Evolutionary conservation across 495 filamentous ascomycete species (phyloP).

Genomic region (Penicillium riverlandense): DNA sequence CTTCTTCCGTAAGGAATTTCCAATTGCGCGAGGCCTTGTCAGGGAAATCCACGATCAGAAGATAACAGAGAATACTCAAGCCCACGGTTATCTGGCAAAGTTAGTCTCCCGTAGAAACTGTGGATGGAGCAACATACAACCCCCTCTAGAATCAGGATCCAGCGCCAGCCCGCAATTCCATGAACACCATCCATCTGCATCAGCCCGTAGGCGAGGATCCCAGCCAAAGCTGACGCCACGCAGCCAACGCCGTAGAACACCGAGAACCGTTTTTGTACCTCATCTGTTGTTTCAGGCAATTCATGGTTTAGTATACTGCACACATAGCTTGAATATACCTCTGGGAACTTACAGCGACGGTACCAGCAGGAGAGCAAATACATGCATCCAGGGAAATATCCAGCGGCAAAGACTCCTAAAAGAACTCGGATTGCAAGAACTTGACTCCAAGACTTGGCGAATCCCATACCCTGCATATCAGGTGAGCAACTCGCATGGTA

Average conservation of each 20-base stretch:
- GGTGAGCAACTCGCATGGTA: not conserved
- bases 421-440: conserved; percentile 50
- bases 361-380: conserved; percentile 62
- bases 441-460: conserved; percentile 39
- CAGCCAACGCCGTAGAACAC: conserved; percentile 59
- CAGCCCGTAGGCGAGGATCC: conserved; percentile 59
- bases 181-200: conserved; percentile 48
- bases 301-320: not conserved
- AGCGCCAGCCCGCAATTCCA: conserved; percentile 51
- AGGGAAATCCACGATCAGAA: conserved; percentile 53
- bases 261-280: conserved; percentile 57
- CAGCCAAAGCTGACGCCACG: conserved; percentile 52
- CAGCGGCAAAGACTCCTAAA: conserved; percentile 55
- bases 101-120: not conserved
- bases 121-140: conserved; percentile 14
- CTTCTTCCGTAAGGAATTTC: conserved; percentile 41
- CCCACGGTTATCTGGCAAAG: conserved; percentile 30
- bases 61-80: conserved; percentile 37
- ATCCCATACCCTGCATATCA: conserved; percentile 47
- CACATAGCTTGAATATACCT: not conserved
- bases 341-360: conserved; percentile 36
- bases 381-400: conserved; percentile 56
- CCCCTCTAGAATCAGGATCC: conserved; percentile 59
- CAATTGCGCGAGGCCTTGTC: conserved; percentile 45
- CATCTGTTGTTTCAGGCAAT: conserved; percentile 24